phyloP scores from a whole-genome alignment of 495 filamentous ascomycete species.

The Schizothecium vesticola region DNA sequence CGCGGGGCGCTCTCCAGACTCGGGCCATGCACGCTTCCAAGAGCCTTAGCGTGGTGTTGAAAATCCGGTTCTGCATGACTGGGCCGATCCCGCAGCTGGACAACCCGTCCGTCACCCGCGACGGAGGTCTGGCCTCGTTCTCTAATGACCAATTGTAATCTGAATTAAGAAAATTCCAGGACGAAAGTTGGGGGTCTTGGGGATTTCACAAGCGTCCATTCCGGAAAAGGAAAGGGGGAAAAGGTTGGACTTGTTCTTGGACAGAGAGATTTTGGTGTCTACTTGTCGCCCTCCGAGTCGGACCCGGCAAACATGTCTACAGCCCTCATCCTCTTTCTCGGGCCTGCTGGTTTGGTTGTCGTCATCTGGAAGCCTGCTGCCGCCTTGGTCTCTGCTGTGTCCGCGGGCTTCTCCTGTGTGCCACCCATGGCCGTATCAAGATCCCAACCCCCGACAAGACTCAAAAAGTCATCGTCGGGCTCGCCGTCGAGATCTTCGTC shows the following conservation, averaged over 20 bases:
- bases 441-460: not conserved
- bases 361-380: conserved; percentile 26
- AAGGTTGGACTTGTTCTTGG: not conserved
- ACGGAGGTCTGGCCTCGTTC: not conserved
- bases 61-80: not conserved
- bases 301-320: conserved; percentile 91
- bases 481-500: conserved; percentile 28
- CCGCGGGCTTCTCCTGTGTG: conserved; percentile 18
- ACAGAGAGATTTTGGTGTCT: not conserved
- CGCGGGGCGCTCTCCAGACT: no score
- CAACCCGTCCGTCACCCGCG: not conserved
- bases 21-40: not conserved
- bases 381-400: conserved; percentile 15
- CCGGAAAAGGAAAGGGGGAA: not conserved
- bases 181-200: not conserved
- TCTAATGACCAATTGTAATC: not conserved
- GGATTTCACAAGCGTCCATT: no score
- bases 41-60: not conserved
- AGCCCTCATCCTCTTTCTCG: conserved; percentile 64
- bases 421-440: conserved; percentile 13
- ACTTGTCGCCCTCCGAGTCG: conserved; percentile 37
- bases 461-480: conserved; percentile 18
- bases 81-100: not conserved
- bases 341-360: conserved; percentile 23
- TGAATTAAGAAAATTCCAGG: not conserved